Base-by-base conservation (phyloP, 1,284 basidiomycete genomes). In the Microbotryomycetes sp. region DNA sequence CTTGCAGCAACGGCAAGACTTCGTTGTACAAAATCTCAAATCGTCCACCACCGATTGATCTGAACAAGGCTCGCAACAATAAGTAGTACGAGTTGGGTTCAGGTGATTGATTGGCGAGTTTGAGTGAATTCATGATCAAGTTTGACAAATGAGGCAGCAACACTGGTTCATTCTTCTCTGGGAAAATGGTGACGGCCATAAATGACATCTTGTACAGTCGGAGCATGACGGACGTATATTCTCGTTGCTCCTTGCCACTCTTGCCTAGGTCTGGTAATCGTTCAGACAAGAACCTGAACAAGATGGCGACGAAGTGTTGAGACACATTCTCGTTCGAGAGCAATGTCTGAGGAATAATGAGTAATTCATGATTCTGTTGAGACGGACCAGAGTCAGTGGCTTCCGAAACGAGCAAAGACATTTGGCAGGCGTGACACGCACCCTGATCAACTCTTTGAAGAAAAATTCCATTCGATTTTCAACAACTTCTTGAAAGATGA, bases 151-250 rank as follows among this genome's bases (percentile, higher is more conserved):
- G 92, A 0, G 89, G 86, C 22, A 93, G 92, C 9, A 98, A 80
- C 59, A 97, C 91, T 19, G 86, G 83, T 77, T 98, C 96, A 77
- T 97, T 98, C 42, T 82, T 78, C 30, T 79, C 77, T 32, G 92
- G 87, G 75, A 85, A 87, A 61, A 84, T 76, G 42, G 86, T 86
- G 65, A 98, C 91, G 3, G 94, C 90, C 68, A 84, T 82, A 77
- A 98, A 99, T 7, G 92, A 88, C 83, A 97, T 89, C 79, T 97
- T 98, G 84, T 92, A 98, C 62, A 97, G 80, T 56, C 92, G 84
- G 62, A 98, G 86, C 12, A 88, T 88, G 48, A 88, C 84, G 1
- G 87, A 84, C 2, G 88, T 86, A 12, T 84, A 86, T 68, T 86
- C 80, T 64, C 79, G 78, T 70, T 91, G 87, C 71, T 93, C 88